Conservation (phyloP, 441 rosid genomes). For the Adansonia rubrostipa region DNA sequence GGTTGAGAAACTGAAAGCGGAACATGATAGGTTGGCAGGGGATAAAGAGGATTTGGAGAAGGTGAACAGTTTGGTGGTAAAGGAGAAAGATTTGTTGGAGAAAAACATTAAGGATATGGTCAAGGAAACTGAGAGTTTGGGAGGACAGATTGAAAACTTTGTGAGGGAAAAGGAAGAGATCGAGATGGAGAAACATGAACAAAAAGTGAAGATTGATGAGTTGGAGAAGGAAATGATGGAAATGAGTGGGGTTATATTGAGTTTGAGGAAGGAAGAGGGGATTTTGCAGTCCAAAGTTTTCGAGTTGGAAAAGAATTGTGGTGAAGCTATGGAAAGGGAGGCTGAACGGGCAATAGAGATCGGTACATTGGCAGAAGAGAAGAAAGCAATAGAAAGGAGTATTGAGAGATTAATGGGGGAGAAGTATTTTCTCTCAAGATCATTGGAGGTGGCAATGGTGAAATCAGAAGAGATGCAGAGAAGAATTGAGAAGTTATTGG, state of each 20-base stretch:
- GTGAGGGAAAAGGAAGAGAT: slow-evolving; percentile 42
- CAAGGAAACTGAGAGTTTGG: slow-evolving; percentile 39
- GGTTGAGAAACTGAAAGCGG: slow-evolving; percentile 33
- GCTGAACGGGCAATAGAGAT: slow-evolving; percentile 38
- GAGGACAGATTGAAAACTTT: slow-evolving; percentile 36
- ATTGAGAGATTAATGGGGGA: slow-evolving; percentile 38
- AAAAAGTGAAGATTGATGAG: slow-evolving; percentile 39
- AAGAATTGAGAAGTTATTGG: slow-evolving; percentile 28
- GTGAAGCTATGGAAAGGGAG: slow-evolving; percentile 33
- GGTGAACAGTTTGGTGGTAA: slow-evolving; percentile 20
- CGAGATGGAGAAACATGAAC: slow-evolving; percentile 44
- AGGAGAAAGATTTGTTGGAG: slow-evolving; percentile 32
- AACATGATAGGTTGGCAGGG: slow-evolving; percentile 26
- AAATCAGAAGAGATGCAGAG: slow-evolving; percentile 34
- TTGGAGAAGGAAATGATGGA: slow-evolving; percentile 44
- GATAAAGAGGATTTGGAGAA: slow-evolving; percentile 38
- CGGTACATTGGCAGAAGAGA: slow-evolving; percentile 37
- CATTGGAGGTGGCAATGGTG: slow-evolving; percentile 31
- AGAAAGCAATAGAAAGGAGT: slow-evolving; percentile 35
- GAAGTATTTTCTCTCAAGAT: slow-evolving; percentile 21
- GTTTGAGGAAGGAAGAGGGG: slow-evolving; percentile 43
- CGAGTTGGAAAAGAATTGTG: slow-evolving; percentile 48
- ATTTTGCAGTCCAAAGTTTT: slow-evolving; percentile 36
- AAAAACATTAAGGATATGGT: slow-evolving; percentile 32
- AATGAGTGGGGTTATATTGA: slow-evolving; percentile 32